Base-by-base conservation (phyloP, 495 filamentous ascomycete genomes). In the Neurospora sp. region DNA sequence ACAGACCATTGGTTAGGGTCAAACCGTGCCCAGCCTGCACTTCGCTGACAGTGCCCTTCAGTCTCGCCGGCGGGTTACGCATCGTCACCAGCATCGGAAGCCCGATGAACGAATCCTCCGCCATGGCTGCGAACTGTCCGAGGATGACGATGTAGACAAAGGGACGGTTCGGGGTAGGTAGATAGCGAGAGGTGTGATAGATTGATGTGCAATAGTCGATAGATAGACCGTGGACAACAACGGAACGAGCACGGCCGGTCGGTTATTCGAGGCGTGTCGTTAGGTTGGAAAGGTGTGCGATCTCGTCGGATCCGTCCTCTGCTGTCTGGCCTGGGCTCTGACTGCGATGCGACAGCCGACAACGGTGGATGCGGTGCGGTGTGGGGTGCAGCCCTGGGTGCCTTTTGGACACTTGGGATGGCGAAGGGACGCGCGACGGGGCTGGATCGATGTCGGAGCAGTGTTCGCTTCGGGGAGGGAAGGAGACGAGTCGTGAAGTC, bases 1-100 rank as follows among this genome's bases (percentile, higher is more conserved):
- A 76, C 87, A 74, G 85, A 96, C 95, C 95, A 86, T 97, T 88
- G 70, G 86, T 87, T 31, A 99, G 86, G 31, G 90, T 90, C 75
- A 99, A 85, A 54, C 90, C 89, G 74, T 91, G 87, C 7, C 92
- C 92, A 69, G 91, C 87, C 35, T 86, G 83, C 40, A 98, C 90
- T 76, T 89, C 85, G 69, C 87, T 88, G 42, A 99, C 90, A 31
- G 90, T 87, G 54, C 95, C 95, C 75, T 89, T 88, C 66, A 97
- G 81, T 75, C 88, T 86, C 18, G 87, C 86, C 2, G 87, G 86
- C 38, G 93, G 93, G 70, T 89, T 81, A 71, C 84, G 88, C 70
- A 97, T 85, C 14, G 90, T 94, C 76, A 96, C 89, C 71, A 91
- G 81, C 80, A 97, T 92, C 73, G 90, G 89, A 78, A 93, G 87